These are phyloP conservation scores for Tuber brumale DNA, from an alignment of 495 filamentous ascomycete genomes.

Conservation along the genomic window DNA sequence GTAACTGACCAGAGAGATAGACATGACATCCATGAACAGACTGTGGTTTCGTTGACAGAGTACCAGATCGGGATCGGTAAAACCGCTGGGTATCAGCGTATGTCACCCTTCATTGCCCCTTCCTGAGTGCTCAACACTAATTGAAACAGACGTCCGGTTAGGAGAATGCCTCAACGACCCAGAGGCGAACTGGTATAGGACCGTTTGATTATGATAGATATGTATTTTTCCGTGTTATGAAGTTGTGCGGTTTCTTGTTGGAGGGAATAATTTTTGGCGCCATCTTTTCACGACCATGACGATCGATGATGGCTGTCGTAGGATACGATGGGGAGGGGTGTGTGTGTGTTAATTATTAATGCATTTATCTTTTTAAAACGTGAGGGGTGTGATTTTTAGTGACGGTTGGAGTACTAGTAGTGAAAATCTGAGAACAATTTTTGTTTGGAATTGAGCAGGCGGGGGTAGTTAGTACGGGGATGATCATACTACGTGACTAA, in stretches of 20 bases:
- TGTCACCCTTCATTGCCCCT: background rate
- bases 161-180: slow-evolving; percentile 59
- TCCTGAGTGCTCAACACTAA: background rate
- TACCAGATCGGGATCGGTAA: slow-evolving; percentile 41
- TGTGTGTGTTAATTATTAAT: background rate
- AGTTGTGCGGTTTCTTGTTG: background rate
- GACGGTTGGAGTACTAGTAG: background rate
- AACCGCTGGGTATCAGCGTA: slow-evolving; percentile 39
- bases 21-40: slow-evolving; percentile 46
- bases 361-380: background rate
- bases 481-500: background rate
- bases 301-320: background rate
- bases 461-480: background rate
- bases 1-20: background rate
- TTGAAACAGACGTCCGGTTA: slow-evolving; percentile 47
- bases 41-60: slow-evolving; percentile 38
- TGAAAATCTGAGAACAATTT: background rate
- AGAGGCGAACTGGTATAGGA: slow-evolving; percentile 55
- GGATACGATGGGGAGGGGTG: background rate
- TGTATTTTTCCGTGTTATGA: background rate
- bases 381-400: background rate
- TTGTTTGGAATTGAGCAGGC: background rate
- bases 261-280: background rate
- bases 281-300: background rate
- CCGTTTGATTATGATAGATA: background rate